phyloP scores from a whole-genome alignment of 306 rosid species.

The Prunus mume region DNA sequence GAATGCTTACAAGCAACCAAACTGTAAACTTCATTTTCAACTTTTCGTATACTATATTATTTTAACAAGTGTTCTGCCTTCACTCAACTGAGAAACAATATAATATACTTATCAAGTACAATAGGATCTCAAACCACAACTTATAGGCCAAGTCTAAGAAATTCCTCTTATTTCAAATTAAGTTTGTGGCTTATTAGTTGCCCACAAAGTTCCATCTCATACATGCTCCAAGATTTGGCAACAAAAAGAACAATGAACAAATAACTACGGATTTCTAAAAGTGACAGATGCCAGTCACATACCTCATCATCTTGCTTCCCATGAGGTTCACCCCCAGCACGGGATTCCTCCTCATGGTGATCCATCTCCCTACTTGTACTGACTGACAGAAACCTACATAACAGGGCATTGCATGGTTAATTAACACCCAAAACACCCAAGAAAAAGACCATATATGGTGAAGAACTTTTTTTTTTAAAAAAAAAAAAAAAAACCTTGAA shows the following conservation, averaged over 20 bases:
- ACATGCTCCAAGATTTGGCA: background rate
- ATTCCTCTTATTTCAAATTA: background rate
- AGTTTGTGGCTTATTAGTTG: background rate
- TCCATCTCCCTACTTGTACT: conserved; percentile 41
- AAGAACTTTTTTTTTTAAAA: background rate
- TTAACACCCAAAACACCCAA: background rate
- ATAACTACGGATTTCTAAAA: background rate
- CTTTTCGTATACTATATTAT: background rate
- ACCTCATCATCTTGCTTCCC: conserved; percentile 91
- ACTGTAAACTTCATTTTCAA: background rate
- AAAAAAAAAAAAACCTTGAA: too few relatives aligned
- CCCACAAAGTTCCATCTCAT: background rate
- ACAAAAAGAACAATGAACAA: background rate
- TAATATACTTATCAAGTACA: background rate
- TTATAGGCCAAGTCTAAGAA: background rate
- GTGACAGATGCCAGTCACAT: conserved; percentile 3
- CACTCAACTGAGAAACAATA: background rate
- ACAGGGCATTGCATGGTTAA: background rate
- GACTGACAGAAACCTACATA: conserved; percentile 12
- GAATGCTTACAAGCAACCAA: background rate
- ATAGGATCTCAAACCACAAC: background rate
- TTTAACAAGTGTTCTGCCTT: background rate
- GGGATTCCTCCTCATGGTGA: conserved; percentile 71
- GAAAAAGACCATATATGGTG: background rate
- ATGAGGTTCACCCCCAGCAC: conserved; percentile 48